Conservation (phyloP, 2,329 filamentous ascomycete species). For the Chaetomium olivaceum region DNA sequence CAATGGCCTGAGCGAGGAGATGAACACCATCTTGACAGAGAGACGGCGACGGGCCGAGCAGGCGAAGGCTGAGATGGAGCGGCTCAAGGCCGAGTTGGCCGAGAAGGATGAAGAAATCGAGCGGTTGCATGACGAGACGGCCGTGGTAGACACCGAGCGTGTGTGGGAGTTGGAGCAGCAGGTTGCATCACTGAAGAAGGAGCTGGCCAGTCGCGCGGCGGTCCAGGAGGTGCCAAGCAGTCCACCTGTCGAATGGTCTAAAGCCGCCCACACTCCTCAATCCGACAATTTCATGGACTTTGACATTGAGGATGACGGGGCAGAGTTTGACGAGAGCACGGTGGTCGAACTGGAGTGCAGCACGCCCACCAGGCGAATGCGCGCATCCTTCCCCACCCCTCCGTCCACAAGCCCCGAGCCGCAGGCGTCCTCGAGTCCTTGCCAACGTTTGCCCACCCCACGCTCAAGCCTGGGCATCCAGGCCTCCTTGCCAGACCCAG, state of each 20-base stretch:
- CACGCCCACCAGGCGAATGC: conserved; percentile 47
- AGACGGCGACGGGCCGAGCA: conserved; percentile 45
- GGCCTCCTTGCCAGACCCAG: conserved; percentile 44
- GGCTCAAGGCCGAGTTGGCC: conserved; percentile 51
- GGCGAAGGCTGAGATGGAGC: conserved; percentile 49
- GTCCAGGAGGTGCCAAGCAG: conserved; percentile 33
- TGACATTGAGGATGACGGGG: conserved; percentile 42
- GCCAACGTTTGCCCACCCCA: conserved; percentile 36
- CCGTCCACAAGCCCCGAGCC: conserved; percentile 54
- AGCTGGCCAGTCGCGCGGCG: conserved; percentile 32
- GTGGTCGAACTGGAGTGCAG: conserved; percentile 54
- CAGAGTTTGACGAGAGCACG: conserved; percentile 51
- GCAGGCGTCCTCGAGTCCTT: conserved; percentile 42
- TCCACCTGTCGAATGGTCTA: conserved; percentile 51
- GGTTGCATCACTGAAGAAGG: conserved; percentile 38
- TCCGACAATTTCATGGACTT: conserved; percentile 46
- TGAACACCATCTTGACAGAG: conserved; percentile 53
- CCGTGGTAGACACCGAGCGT: conserved; percentile 48
- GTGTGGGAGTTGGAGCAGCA: conserved; percentile 42
- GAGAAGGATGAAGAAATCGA: conserved; percentile 56
- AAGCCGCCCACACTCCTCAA: conserved; percentile 51
- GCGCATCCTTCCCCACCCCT: conserved; percentile 55
- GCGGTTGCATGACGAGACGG: conserved; percentile 51
- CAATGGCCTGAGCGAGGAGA: conserved; percentile 59
- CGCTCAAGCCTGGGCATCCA: conserved; percentile 44